Evolutionary conservation across 257 asterid genomes (phyloP), one percentile per base, ranked within the genome.

Genomic region (Gentiana straminea): DNA sequence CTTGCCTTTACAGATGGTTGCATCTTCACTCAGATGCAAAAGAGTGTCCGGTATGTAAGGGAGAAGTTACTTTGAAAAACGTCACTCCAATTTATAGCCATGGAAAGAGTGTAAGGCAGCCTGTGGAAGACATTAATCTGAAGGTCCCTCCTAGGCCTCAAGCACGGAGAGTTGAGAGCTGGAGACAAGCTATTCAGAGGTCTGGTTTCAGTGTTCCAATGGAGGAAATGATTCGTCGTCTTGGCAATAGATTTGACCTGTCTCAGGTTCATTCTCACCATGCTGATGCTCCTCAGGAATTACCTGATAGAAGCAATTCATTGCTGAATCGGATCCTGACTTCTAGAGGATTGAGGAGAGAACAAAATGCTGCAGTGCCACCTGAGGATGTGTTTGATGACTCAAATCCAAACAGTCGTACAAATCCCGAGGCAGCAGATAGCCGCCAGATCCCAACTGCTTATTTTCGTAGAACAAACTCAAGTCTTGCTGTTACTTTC

Each of bases 21-120:
- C 83, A 87, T 63, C 74, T 76, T 64, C 95, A 92, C 71, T 92
- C 97, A 0, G 92, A 86, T 52, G 98, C 92, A 7, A 82, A 81
- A 70, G 95, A 87, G 48, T 91, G 98, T 36, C 98, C 98, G 0
- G 97, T 92, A 62, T 88, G 98, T 74, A 92, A 92, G 52, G 98
- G 98, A 58, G 97, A 88, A 78, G 98, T 92, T 43, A 78, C 86
- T 6, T 49, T 65, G 15, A 88, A 85, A 68, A 74, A 65, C 4
- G 82, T 92, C 45, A 88, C 92, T 54, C 98, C 98, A 39, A 88
- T 92, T 46, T 88, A 83, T 37, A 97, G 98, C 2, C 86, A 88
- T 35, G 94, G 91, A 13, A 82, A 70, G 61, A 54, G 50, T 56
- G 70, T 11, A 3, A 56, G 68, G 2, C 84, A 78, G 13, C 62